phyloP scores from a whole-genome alignment of 768 basidiomycete genomes.

The Hydnomerulius pinastri region DNA sequence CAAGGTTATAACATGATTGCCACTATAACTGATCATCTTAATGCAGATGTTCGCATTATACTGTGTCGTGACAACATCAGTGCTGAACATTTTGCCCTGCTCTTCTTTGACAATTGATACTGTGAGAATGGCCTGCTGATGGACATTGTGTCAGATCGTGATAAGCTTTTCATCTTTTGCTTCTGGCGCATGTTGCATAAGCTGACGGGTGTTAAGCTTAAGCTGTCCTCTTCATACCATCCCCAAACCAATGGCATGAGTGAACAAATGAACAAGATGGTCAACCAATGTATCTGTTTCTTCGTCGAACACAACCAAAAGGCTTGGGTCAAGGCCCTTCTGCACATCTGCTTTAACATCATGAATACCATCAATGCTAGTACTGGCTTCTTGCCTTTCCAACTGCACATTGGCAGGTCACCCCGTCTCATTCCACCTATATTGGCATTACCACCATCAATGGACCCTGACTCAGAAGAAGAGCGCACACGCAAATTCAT shows the following conservation, averaged over 20 bases:
- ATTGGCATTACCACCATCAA: too few relatives aligned
- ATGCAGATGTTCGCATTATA: constrained; percentile 20
- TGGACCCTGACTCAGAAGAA: neutral
- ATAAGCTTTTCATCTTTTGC: constrained; percentile 32
- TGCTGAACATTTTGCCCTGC: constrained; percentile 15
- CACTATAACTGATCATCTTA: constrained; percentile 25
- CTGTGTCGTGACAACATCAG: constrained; percentile 8
- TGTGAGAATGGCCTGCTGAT: constrained; percentile 35
- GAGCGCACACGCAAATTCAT: neutral
- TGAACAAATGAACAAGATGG: constrained; percentile 35
- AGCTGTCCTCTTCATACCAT: constrained; percentile 38
- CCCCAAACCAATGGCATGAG: constrained; percentile 38
- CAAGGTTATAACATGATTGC: constrained; percentile 30
- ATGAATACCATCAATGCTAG: constrained; percentile 35
- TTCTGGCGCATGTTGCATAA: constrained; percentile 31
- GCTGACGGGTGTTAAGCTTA: constrained; percentile 28
- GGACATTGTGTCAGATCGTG: constrained; percentile 33
- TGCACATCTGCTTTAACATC: constrained; percentile 29
- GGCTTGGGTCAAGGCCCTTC: constrained; percentile 33
- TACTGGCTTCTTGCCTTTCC: constrained; percentile 36
- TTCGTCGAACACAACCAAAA: constrained; percentile 25
- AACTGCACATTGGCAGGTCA: constrained; percentile 22
- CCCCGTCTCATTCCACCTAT: constrained; percentile 27
- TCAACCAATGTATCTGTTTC: constrained; percentile 28
- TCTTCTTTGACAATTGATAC: constrained; percentile 32